Conservation (phyloP, 331 rosid genomes). For the Prunus yedoensis region DNA sequence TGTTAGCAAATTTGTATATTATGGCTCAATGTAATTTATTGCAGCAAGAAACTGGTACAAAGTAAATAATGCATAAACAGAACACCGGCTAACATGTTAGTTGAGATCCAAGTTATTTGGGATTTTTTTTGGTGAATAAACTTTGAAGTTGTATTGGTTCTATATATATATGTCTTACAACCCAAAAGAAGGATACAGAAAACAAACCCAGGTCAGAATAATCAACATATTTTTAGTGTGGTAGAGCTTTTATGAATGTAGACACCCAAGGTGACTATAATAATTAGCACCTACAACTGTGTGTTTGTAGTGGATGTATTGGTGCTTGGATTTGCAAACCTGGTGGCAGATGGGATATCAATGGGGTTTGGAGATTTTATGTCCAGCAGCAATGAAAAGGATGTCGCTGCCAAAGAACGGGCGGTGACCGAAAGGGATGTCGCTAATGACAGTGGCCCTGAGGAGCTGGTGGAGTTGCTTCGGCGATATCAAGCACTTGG, state of each 20-base stretch:
- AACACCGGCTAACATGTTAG: too few relatives aligned
- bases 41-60: too few relatives aligned
- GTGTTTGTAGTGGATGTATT: constrained; percentile 40
- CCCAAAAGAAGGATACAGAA: not conserved
- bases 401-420: constrained; percentile 36
- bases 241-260: not conserved
- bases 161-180: not conserved
- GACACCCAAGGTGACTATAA: not conserved
- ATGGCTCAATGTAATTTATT: too few relatives aligned
- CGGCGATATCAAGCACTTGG: constrained; percentile 51
- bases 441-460: constrained; percentile 25
- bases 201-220: not conserved
- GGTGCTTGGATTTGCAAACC: constrained; percentile 73
- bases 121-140: too few relatives aligned
- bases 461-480: constrained; percentile 41
- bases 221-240: not conserved
- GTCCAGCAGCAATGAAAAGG: constrained; percentile 46
- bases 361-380: constrained; percentile 65
- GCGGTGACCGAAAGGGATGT: constrained; percentile 57
- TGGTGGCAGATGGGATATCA: constrained; percentile 73
- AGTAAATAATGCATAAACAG: too few relatives aligned
- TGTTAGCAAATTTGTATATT: too few relatives aligned
- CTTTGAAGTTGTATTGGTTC: too few relatives aligned
- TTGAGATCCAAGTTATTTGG: too few relatives aligned
- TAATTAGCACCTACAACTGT: not conserved